These are phyloP conservation scores for Monosporascus sp. DNA, from an alignment of 2,329 filamentous ascomycete species.

Conservation along the genomic window DNA sequence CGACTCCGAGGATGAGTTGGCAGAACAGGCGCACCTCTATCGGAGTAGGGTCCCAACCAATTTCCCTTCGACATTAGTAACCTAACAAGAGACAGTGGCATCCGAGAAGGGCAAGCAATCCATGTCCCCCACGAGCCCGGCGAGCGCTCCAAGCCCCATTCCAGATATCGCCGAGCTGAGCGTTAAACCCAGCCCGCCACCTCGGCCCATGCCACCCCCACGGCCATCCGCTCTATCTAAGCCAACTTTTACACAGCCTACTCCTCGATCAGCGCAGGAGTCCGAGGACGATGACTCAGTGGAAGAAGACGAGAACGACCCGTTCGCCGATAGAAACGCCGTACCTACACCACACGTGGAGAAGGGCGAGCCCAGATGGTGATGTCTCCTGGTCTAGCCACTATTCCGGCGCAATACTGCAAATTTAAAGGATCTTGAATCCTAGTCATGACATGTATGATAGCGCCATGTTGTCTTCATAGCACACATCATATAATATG, in stretches of 20 bases:
- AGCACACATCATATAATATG: background rate
- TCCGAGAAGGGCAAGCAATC: slow-evolving; percentile 46
- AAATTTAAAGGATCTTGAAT: background rate
- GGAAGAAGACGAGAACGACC: slow-evolving; percentile 77
- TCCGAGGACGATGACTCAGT: slow-evolving; percentile 53
- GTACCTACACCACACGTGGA: slow-evolving; percentile 39
- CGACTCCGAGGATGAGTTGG: slow-evolving; percentile 62
- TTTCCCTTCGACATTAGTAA: background rate
- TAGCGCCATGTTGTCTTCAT: background rate
- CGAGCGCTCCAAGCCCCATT: slow-evolving; percentile 20
- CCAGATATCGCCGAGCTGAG: slow-evolving; percentile 40
- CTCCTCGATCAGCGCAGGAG: slow-evolving; percentile 39
- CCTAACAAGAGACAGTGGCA: slow-evolving; percentile 39
- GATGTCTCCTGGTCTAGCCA: background rate
- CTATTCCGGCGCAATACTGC: background rate
- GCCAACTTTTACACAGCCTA: slow-evolving; percentile 45
- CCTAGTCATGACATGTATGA: background rate
- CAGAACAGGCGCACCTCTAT: slow-evolving; percentile 62
- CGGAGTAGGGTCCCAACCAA: slow-evolving; percentile 40
- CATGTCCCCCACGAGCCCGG: slow-evolving; percentile 34
- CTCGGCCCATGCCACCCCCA: slow-evolving; percentile 41
- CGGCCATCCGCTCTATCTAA: slow-evolving; percentile 40
- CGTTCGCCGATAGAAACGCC: slow-evolving; percentile 79
- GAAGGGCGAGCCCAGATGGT: slow-evolving; percentile 31
- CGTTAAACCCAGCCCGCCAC: slow-evolving; percentile 31